Percentiles rank a stretch among this genome's conserved stretches.
phyloP scores from a whole-genome alignment of 176 grass and related monocot genomes.

The Calamus simplicifolius region DNA sequence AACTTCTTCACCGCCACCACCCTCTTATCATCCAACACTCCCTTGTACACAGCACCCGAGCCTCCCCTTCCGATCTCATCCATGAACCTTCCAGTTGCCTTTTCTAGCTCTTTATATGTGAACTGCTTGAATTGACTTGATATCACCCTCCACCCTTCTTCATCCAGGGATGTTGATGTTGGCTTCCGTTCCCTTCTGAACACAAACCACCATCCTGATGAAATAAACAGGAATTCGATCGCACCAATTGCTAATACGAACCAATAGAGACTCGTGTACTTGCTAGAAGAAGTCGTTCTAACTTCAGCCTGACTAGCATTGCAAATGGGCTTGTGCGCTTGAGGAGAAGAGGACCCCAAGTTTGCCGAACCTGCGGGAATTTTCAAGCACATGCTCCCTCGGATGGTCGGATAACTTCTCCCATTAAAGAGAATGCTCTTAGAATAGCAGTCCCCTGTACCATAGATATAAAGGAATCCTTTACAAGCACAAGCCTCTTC shows the following conservation, averaged over 20 bases:
- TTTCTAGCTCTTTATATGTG: conserved; percentile 20
- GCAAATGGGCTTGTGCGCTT: too few relatives aligned
- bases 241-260: conserved; percentile 10
- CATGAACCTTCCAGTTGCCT: conserved; percentile 10
- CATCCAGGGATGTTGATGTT: not conserved
- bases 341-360: too few relatives aligned
- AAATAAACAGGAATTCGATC: conserved; percentile 14
- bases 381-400: not conserved
- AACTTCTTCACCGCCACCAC: conserved; percentile 20
- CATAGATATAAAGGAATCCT: too few relatives aligned
- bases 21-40: conserved; percentile 15
- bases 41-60: conserved; percentile 24
- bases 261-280: conserved; percentile 6
- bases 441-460: not conserved
- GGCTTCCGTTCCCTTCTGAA: not conserved
- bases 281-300: not conserved
- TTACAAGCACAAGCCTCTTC: too few relatives aligned
- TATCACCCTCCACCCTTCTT: conserved; percentile 15
- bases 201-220: conserved; percentile 9
- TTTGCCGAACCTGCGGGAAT: not conserved
- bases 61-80: conserved; percentile 17
- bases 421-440: conserved; percentile 23
- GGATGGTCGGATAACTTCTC: not conserved
- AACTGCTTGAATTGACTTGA: conserved; percentile 21
- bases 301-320: too few relatives aligned